These are phyloP conservation scores for Aaosphaeria pasadenensis DNA, from an alignment of 2,329 filamentous ascomycete genomes.

Conservation along the genomic window DNA sequence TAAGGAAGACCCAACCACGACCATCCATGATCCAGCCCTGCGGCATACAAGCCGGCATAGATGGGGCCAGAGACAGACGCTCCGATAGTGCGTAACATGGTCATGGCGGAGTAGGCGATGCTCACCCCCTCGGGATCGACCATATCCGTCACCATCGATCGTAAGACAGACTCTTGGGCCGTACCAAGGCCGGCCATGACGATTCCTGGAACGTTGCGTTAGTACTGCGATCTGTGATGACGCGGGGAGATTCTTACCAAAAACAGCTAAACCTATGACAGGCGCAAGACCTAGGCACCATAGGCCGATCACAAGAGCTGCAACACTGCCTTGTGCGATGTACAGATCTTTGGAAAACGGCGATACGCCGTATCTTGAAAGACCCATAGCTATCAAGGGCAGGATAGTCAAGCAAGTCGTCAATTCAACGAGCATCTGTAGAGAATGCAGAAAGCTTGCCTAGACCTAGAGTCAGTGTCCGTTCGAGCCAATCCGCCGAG, in stretches of 20 bases:
- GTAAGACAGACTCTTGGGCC: conserved; percentile 15
- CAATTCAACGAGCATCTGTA: background rate
- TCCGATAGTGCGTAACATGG: conserved; percentile 15
- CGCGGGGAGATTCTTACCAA: background rate
- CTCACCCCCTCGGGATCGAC: conserved; percentile 9
- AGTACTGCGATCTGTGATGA: too few relatives aligned
- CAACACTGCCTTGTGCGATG: background rate
- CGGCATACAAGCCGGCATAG: conserved; percentile 13
- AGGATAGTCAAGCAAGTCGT: background rate
- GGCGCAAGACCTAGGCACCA: background rate
- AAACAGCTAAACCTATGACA: background rate
- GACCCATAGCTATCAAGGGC: background rate
- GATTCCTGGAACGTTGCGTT: conserved; percentile 3
- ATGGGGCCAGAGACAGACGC: conserved; percentile 15
- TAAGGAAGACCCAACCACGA: conserved; percentile 1
- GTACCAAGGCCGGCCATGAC: conserved; percentile 12
- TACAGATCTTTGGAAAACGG: background rate
- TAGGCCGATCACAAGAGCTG: background rate
- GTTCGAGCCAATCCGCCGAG: background rate
- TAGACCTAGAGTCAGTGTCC: background rate
- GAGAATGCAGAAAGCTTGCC: conserved; percentile 1
- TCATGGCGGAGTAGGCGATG: conserved; percentile 16
- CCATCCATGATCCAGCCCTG: conserved; percentile 1
- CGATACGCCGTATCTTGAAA: background rate
- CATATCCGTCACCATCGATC: conserved; percentile 17